Conservation (phyloP, 176 grass and related monocot genomes). For the maize (Zea mays) region Zm-B73-REFERENCE-NAM-5.0 NC_050096.1:48033001-48033500, state of each 20-base stretch:
- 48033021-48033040: conserved; percentile 88
- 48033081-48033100: conserved; percentile 87
- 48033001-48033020: conserved; percentile 95
- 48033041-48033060: conserved; percentile 73
- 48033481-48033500: conserved; percentile 20
- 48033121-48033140: conserved; percentile 89
- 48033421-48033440: no score
- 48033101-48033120: conserved; percentile 89
- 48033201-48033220: background rate
- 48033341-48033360: background rate
- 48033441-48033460: background rate
- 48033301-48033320: background rate
- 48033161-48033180: no score
- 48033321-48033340: background rate
- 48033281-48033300: background rate
- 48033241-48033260: background rate
- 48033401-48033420: no score
- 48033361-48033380: no score
- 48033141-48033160: no score
- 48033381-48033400: no score
- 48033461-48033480: conserved; percentile 4
- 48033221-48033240: background rate
- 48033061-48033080: conserved; percentile 75
- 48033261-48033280: no score
- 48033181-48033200: no score